Evolutionary conservation across 371 early-diverging fungal species (phyloP).

Genomic region (Mucor mucedo): DNA sequence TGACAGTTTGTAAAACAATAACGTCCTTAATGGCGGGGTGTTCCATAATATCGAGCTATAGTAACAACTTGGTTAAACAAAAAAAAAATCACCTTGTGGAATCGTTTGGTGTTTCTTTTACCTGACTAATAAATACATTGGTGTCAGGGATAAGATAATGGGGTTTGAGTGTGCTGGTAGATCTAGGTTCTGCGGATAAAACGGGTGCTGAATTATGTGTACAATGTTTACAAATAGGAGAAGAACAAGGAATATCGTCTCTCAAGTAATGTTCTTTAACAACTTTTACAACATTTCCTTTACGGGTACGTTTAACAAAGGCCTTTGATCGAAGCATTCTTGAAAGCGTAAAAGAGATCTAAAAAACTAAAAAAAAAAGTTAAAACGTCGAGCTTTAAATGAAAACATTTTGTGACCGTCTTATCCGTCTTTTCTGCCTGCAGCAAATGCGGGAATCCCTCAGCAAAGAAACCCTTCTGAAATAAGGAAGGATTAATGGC

Average conservation of each 20-base stretch:
- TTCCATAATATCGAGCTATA: constrained; percentile 91
- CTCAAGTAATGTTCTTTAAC: constrained; percentile 96
- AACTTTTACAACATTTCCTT: constrained; percentile 92
- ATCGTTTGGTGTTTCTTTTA: constrained; percentile 19
- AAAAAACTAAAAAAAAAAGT: no score
- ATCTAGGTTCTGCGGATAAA: constrained; percentile 52
- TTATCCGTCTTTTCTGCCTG: no score
- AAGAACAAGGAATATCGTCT: constrained; percentile 92
- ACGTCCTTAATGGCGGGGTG: constrained; percentile 86
- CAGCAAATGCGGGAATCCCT: no score
- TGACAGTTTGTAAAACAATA: constrained; percentile 92
- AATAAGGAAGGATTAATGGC: no score
- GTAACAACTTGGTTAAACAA: neutral
- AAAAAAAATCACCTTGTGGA: neutral
- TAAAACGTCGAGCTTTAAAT: no score
- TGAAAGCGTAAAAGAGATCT: neutral
- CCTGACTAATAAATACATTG: constrained; percentile 94
- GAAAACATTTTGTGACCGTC: no score
- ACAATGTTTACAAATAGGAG: constrained; percentile 65
- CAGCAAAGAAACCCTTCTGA: no score
- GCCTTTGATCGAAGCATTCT: constrained; percentile 66
- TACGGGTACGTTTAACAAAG: constrained; percentile 80
- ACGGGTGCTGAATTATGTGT: constrained; percentile 44
- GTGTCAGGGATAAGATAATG: constrained; percentile 94
- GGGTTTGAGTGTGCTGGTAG: constrained; percentile 52